A percentile compares a stretch with the other conserved stretches of the same genome.
These are phyloP conservation scores for Pichia scutulata DNA, from an alignment of 805 yeast genomes.

Conservation along the genomic window DNA sequence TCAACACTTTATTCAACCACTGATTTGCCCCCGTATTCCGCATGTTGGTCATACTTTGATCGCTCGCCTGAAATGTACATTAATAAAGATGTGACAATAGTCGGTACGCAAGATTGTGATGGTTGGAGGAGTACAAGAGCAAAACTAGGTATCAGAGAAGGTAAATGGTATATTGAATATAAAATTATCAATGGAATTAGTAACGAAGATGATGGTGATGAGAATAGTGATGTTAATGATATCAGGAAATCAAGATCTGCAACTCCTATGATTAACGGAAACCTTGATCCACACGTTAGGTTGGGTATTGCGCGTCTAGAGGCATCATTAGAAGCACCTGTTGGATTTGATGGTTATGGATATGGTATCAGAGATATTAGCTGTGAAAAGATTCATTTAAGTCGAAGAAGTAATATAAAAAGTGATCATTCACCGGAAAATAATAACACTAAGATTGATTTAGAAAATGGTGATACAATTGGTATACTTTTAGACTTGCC, in stretches of 20 bases:
- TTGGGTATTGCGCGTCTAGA: conserved; percentile 81
- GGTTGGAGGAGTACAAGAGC: conserved; percentile 82
- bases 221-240: conserved; percentile 15
- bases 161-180: conserved; percentile 74
- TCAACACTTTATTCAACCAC: conserved; percentile 60
- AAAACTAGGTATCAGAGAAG: conserved; percentile 70
- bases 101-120: conserved; percentile 39
- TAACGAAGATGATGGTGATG: conserved; percentile 1
- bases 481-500: conserved; percentile 78
- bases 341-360: conserved; percentile 91
- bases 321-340: conserved; percentile 88
- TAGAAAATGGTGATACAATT: conserved; percentile 70
- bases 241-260: conserved; percentile 1
- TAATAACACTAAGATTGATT: conserved; percentile 17
- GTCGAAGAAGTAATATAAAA: conserved; percentile 51
- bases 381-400: conserved; percentile 69
- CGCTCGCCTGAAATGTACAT: conserved; percentile 51
- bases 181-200: conserved; percentile 34
- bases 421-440: neutral
- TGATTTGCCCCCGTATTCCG: conserved; percentile 60
- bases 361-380: conserved; percentile 79
- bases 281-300: conserved; percentile 43
- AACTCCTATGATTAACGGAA: conserved; percentile 1
- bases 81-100: conserved; percentile 32
- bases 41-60: conserved; percentile 60